Base-by-base conservation (phyloP, 345 rosid genomes). In the Euclidium syriacum region DNA sequence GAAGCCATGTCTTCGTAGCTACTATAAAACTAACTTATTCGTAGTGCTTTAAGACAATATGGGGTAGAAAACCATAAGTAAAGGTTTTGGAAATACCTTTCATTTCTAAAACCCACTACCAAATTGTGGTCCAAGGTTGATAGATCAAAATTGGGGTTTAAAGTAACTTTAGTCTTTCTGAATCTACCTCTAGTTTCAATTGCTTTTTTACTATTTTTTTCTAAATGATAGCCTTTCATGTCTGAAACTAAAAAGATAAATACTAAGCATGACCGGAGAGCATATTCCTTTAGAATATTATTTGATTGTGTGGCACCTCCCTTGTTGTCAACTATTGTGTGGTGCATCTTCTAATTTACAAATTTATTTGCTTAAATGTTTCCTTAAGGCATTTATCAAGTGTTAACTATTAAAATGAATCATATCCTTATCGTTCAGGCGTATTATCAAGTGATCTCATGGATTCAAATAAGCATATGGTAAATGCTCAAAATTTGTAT, bases 251-350 rank as follows among this genome's bases (percentile, higher is more conserved):
- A 43, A 17, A 11, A 39, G 0, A 25, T 3, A 34, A 41, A 30
- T 22, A 50, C 11, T 18, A 50, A 12, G 47, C 73, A 68, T 24
- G 52, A 49, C 44, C 59, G 30, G 2, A n/a, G 38, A 68, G 73
- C 66, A 68, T 68, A 68, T 68, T 67, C 73, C 53, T 32, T 50
- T 6, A 33, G 73, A 58, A 59, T 58, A 58, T 68, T 59, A 51
- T 68, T 59, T 51, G 32, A 46, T 35, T 14, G 18, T 43, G 27
- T 34, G 36, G 33, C 34, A 24, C 64, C 17, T 35, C 27, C 25
- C 22, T 34, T 18, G 8, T 46, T 29, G 39, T 46, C 23, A 14
- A 4, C 33, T n/a, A 32, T 33, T 14, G 24, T 43, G 27, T 44
- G 32, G 33, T 38, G 19, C 17, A 33, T 17, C 26, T 10, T 27